Evolutionary conservation across 495 filamentous ascomycete species (phyloP), one percentile per base, ranked within the genome.

Genomic region (Rusavskia elegans): DNA sequence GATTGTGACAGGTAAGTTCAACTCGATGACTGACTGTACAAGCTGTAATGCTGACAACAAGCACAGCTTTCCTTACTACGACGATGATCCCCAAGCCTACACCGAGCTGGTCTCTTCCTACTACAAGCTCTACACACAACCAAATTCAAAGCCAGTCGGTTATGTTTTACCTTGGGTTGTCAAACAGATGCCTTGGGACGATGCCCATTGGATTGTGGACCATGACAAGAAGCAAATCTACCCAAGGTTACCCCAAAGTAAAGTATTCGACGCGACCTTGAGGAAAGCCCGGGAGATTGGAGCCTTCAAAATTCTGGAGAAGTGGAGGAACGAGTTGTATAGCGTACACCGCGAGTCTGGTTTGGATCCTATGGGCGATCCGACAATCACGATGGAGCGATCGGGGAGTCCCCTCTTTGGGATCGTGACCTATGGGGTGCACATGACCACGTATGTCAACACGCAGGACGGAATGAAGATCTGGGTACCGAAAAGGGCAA

Each of bases 301-400:
- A 14, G 75, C 69, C 0, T 97, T 97, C 63, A 67, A 77, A 45
- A 66, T 94, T 2, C 72, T 96, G 29, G 71, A 69, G 16, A 86
- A 87, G 54, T 99, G 92, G 92, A 75, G 93, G 38, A 68, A 89
- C 57, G 92, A 99, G 68, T 67, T 83, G 32, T 99, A 95, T 68
- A 78, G 87, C 0, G 77, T 96, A 14, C 92, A 85, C 58, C 85
- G 78, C 23, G 17, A 45, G 46, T 5, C 64, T 68, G 6, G 69
- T 73, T 8, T 68, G 71, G 13, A 35, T 35, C 32, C 32, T 35
- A 2, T 35, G 8, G 32, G 32, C 13, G 32, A 35, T 14, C 32
- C 9, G 10, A 35, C 32, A 35, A 83, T 85, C 59, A 81, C 76
- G 64, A 79, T 90, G 60, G 92, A 99, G 66, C 77, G 92, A 29